Evolutionary conservation across 2,329 filamentous ascomycete genomes (phyloP), one percentile per base, ranked within the genome.

Genomic region (Penicillium corylophilum): DNA sequence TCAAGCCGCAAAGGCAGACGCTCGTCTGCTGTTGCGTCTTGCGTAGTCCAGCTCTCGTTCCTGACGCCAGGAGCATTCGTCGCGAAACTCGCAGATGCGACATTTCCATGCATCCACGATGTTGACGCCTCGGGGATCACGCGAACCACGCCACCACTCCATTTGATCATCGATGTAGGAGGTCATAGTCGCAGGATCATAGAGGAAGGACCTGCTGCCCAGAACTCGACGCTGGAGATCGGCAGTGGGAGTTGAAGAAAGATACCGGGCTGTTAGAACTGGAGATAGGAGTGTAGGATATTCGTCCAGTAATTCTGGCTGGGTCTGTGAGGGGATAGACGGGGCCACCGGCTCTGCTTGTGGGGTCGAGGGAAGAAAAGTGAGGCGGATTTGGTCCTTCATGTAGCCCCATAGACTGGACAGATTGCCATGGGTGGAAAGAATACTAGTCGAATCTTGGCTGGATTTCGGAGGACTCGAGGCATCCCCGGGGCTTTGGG

Each of bases 101-200:
- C 93, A 97, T 70, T 96, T 97, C 74, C 87, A 95, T 0, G 90
- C 89, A 61, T 96, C 92, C 64, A 92, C 86, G 6, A 95, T 80
- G 6, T 83, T 79, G 2, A 96, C 92, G 0, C 93, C 93, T 7
- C 79, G 78, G 0, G 91, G 84, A 44, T 81, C 74, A 15, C 92
- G 77, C 61, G 87, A 78, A 1, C 92, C 93, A 28, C 82, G 83
- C 93, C 93, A 97, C 90, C 90, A 96, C n/a, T 79, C 70, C 81
- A 96, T 84, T 57, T 88, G 86, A 2, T 83, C 79, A 0, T 73
- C 66, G 3, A 96, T 68, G 65, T 95, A 95, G 1, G 70, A 72
- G 10, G 86, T 79, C 39, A 96, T 74, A 2, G 77, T 77, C 1
- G 76, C 69, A 0, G 80, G 75, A 50, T 93, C 87, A 64, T 90